Percentiles rank a stretch among this genome's conserved stretches.
phyloP scores from a whole-genome alignment of 2,329 filamentous ascomycete species.

The Diplodia mutila region DNA sequence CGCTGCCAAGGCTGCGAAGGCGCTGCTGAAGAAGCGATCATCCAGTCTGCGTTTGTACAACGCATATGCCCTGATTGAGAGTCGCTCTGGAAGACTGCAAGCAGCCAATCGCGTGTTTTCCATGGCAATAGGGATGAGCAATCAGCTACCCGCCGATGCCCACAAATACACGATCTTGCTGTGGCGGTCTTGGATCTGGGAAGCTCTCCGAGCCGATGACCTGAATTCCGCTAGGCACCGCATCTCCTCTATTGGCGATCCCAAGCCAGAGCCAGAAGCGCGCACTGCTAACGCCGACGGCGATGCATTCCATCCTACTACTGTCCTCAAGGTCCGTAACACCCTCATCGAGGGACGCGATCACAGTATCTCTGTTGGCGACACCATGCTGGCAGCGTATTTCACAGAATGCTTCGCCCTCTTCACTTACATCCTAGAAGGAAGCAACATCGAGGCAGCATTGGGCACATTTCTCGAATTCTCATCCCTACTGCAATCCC shows the following conservation, averaged over 20 bases:
- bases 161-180: constrained; percentile 51
- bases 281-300: background rate
- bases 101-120: constrained; percentile 67
- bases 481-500: constrained; percentile 33
- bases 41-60: constrained; percentile 73
- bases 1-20: constrained; percentile 72
- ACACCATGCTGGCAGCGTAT: constrained; percentile 49
- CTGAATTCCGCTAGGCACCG: constrained; percentile 38
- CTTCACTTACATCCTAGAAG: constrained; percentile 65
- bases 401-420: constrained; percentile 67
- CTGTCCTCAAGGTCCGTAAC: constrained; percentile 31
- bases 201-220: constrained; percentile 58
- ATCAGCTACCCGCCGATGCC: constrained; percentile 42
- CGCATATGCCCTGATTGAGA: constrained; percentile 75
- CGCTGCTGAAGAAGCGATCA: constrained; percentile 69
- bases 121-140: constrained; percentile 66
- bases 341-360: constrained; percentile 60
- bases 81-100: constrained; percentile 58
- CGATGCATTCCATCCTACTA: constrained; percentile 22
- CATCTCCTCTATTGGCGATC: constrained; percentile 38
- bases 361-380: constrained; percentile 56
- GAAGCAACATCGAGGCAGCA: constrained; percentile 39
- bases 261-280: constrained; percentile 22
- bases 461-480: constrained; percentile 44
- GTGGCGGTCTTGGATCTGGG: constrained; percentile 69